These are phyloP conservation scores for Purpureocillium lavendulum DNA, from an alignment of 2,329 filamentous ascomycete genomes.

Conservation along the genomic window DNA sequence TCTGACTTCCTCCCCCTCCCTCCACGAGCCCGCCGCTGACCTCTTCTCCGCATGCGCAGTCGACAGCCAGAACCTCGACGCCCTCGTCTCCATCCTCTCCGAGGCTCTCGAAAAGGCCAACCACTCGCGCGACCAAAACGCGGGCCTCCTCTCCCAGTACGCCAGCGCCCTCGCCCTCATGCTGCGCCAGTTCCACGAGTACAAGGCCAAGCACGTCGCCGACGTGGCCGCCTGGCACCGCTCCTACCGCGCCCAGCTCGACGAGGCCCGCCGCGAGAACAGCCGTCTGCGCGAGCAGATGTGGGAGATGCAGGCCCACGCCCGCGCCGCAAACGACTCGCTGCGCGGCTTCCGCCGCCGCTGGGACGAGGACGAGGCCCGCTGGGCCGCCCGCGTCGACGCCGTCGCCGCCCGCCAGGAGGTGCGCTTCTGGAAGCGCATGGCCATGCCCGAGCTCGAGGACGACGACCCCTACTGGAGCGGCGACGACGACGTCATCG, in stretches of 20 bases:
- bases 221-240: conserved; percentile 59
- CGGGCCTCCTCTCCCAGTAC: conserved; percentile 48
- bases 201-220: conserved; percentile 53
- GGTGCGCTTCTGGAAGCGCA: conserved; percentile 57
- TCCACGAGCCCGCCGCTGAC: not conserved
- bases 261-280: conserved; percentile 58
- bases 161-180: conserved; percentile 48
- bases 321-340: conserved; percentile 47
- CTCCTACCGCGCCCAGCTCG: conserved; percentile 56
- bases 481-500: conserved; percentile 57
- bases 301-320: conserved; percentile 57
- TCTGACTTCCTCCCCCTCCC: conserved; percentile 1
- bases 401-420: conserved; percentile 47
- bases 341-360: conserved; percentile 48
- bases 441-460: conserved; percentile 53
- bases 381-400: conserved; percentile 45
- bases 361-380: conserved; percentile 46
- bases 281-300: conserved; percentile 55
- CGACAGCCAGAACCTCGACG: conserved; percentile 52
- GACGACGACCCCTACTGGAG: conserved; percentile 56
- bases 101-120: conserved; percentile 56
- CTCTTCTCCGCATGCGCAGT: conserved; percentile 24
- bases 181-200: conserved; percentile 56
- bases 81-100: conserved; percentile 50
- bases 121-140: conserved; percentile 52